phyloP scores from a whole-genome alignment of 352 stramenopile genomes.

The Saprolegnia diclina region DNA sequence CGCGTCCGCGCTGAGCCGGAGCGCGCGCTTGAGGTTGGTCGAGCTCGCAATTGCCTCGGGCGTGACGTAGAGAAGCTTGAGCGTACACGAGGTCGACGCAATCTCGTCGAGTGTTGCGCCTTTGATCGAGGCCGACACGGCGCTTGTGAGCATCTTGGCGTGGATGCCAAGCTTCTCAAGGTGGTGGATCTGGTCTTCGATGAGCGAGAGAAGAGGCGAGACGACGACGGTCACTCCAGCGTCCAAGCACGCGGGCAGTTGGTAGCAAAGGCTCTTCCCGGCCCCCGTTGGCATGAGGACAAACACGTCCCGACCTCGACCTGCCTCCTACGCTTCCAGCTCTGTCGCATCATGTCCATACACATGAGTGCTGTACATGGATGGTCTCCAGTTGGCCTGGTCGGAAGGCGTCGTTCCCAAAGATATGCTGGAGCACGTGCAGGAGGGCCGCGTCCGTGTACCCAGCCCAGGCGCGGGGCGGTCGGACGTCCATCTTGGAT shows the following conservation, averaged over 20 bases:
- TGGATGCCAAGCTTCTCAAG: slow-evolving; percentile 3
- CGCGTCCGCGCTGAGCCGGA: not conserved
- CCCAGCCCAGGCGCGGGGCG: not conserved
- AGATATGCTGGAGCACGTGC: not conserved
- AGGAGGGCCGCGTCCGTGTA: not conserved
- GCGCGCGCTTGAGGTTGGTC: slow-evolving; percentile 1
- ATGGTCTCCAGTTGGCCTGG: slow-evolving; percentile 8
- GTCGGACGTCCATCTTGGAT: too few relatives aligned
- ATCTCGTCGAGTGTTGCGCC: not conserved
- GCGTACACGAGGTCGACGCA: not conserved
- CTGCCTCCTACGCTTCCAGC: not conserved
- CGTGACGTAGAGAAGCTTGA: slow-evolving; percentile 29
- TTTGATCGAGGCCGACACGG: slow-evolving; percentile 6
- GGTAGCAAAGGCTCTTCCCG: slow-evolving; percentile 25
- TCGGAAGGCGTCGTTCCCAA: slow-evolving; percentile 9
- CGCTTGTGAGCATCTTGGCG: slow-evolving; percentile 11
- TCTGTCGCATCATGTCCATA: not conserved
- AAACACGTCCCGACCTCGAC: slow-evolving; percentile 25
- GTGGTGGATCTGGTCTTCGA: slow-evolving; percentile 25
- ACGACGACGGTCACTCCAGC: slow-evolving; percentile 24
- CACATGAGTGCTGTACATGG: not conserved
- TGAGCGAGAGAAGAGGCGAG: slow-evolving; percentile 25
- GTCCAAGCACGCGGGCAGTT: slow-evolving; percentile 23
- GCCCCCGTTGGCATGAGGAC: slow-evolving; percentile 26
- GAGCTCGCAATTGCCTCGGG: slow-evolving; percentile 19